phyloP scores from a whole-genome alignment of 768 basidiomycete species.

The Pleurotus platypus region DNA sequence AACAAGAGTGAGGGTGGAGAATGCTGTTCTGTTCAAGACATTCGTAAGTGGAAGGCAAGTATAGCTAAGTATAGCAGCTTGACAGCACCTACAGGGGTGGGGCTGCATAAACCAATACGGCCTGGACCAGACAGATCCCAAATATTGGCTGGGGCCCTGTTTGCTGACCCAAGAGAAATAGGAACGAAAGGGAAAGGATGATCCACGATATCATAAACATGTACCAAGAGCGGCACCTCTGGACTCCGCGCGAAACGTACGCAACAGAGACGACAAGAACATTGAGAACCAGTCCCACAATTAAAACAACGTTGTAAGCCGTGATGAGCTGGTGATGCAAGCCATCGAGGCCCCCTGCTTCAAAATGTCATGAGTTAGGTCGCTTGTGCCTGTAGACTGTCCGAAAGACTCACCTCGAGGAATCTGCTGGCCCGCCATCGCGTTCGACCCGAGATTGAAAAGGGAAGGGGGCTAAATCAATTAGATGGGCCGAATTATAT shows the following conservation, averaged over 20 bases:
- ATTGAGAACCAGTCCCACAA: constrained; percentile 3
- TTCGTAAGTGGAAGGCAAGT: no score
- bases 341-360: background rate
- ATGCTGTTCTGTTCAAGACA: background rate
- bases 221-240: constrained; percentile 3
- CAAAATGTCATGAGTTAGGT: background rate
- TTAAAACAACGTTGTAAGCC: background rate
- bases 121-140: constrained; percentile 1
- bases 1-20: background rate
- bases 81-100: constrained; percentile 1
- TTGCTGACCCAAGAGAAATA: constrained; percentile 6
- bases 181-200: constrained; percentile 4
- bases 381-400: background rate
- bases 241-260: background rate
- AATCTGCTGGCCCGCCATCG: background rate
- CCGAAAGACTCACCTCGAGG: background rate
- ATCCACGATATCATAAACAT: constrained; percentile 8
- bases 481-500: no score
- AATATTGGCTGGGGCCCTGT: background rate
- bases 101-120: background rate
- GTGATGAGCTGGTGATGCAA: background rate
- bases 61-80: background rate
- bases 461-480: no score
- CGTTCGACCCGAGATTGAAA: background rate
- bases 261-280: background rate